A percentile compares a stretch with the other conserved stretches of the same genome.
Conservation (phyloP, 164 flowering plant genomes). For the Dillenia turbinata region DNA sequence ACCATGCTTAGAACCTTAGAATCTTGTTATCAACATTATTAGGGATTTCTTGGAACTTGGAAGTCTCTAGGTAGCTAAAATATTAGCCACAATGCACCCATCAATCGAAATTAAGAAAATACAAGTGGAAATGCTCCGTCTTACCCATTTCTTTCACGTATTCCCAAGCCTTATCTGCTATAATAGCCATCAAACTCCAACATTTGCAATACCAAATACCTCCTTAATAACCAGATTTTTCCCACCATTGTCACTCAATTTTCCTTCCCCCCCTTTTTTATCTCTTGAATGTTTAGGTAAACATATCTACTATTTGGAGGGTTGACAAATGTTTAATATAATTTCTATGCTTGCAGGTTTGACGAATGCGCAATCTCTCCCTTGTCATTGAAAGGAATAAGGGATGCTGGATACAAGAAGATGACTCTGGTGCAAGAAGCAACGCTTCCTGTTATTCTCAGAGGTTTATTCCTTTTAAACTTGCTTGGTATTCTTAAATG, state of each 20-base stretch:
- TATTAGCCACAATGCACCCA: too few relatives aligned
- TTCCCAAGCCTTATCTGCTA: too few relatives aligned
- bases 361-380: constrained; percentile 82
- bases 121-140: too few relatives aligned
- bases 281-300: constrained; percentile 1
- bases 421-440: constrained; percentile 98
- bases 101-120: too few relatives aligned
- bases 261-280: background rate
- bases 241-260: background rate
- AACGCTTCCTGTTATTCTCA: constrained; percentile 87
- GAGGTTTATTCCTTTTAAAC: constrained; percentile 44
- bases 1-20: too few relatives aligned
- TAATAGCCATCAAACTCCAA: background rate
- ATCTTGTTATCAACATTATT: too few relatives aligned
- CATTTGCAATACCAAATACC: background rate
- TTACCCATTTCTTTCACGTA: too few relatives aligned
- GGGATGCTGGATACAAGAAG: constrained; percentile 88
- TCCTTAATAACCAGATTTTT: background rate
- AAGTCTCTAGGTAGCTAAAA: too few relatives aligned
- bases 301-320: background rate
- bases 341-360: constrained; percentile 50
- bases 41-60: too few relatives aligned
- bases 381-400: constrained; percentile 74
- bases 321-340: background rate
- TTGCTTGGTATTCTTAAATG: background rate